Evolutionary conservation across 768 basidiomycete species (phyloP).

Genomic region (Mycena crocata): DNA sequence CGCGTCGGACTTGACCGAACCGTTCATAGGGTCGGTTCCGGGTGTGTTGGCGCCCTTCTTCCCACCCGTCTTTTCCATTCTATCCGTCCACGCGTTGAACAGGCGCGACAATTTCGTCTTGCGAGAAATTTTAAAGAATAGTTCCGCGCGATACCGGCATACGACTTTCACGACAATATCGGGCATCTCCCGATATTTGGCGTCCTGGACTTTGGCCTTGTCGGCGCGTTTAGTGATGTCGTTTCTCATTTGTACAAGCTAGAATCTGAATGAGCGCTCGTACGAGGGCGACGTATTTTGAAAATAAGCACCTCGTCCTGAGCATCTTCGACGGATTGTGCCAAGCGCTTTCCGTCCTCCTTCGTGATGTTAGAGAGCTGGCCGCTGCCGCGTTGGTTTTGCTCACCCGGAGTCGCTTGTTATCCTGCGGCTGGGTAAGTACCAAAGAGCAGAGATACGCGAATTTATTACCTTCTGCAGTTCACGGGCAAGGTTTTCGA

Average conservation of each 20-base stretch:
- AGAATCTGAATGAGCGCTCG: slow-evolving; percentile 20
- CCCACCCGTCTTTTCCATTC: slow-evolving; percentile 76
- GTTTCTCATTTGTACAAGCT: slow-evolving; percentile 86
- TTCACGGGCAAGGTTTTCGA: slow-evolving; percentile 91
- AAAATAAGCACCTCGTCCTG: slow-evolving; percentile 77
- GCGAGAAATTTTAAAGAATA: slow-evolving; percentile 93
- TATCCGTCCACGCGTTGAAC: slow-evolving; percentile 89
- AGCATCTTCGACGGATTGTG: slow-evolving; percentile 85
- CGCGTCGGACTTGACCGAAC: slow-evolving; percentile 62
- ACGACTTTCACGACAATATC: slow-evolving; percentile 91
- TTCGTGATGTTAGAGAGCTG: slow-evolving; percentile 47
- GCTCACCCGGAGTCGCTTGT: slow-evolving; percentile 86
- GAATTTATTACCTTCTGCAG: slow-evolving; percentile 86
- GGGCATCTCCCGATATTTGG: slow-evolving; percentile 87
- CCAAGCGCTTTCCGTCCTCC: slow-evolving; percentile 88
- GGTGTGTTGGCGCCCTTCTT: slow-evolving; percentile 52
- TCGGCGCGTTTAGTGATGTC: slow-evolving; percentile 86
- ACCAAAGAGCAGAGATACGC: background rate
- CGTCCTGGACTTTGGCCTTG: slow-evolving; percentile 81
- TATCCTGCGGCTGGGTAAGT: slow-evolving; percentile 66
- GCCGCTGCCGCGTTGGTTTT: background rate
- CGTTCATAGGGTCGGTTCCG: slow-evolving; percentile 55
- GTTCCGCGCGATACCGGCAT: slow-evolving; percentile 89
- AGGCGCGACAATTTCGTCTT: slow-evolving; percentile 87
- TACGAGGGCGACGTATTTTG: background rate